Evolutionary conservation across 768 basidiomycete genomes (phyloP).

Genomic region (Serpula lacrymans): DNA sequence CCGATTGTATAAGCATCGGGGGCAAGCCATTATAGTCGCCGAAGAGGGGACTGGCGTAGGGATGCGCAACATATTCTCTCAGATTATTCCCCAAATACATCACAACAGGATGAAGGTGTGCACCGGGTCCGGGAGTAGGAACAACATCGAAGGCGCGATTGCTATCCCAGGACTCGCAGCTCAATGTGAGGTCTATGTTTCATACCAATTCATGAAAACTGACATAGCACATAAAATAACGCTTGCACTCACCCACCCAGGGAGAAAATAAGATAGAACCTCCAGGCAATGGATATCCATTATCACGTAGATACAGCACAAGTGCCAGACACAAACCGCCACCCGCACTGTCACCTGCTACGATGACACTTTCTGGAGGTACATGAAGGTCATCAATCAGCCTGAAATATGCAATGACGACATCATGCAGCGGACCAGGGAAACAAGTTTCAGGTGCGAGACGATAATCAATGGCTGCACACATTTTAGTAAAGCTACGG

Average conservation of each 20-base stretch:
- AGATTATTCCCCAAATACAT: conserved; percentile 85
- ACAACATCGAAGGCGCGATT: conserved; percentile 87
- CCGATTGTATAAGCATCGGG: conserved; percentile 86
- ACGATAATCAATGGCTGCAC: conserved; percentile 87
- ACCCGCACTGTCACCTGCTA: conserved; percentile 92
- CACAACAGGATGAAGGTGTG: conserved; percentile 91
- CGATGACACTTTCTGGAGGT: conserved; percentile 84
- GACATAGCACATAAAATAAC: conserved; percentile 9
- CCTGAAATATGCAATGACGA: conserved; percentile 81
- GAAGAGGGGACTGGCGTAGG: conserved; percentile 94
- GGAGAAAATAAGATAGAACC: conserved; percentile 89
- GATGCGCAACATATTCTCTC: conserved; percentile 86
- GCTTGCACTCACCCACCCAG: conserved; percentile 78
- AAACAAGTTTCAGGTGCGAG: conserved; percentile 94
- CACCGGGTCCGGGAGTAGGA: conserved; percentile 63
- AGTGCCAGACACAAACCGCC: conserved; percentile 84
- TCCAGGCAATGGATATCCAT: conserved; percentile 77
- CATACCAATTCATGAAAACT: not conserved
- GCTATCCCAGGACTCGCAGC: conserved; percentile 97
- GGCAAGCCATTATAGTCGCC: conserved; percentile 85
- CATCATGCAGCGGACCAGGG: conserved; percentile 86
- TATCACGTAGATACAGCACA: conserved; percentile 93
- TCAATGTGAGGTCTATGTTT: conserved; percentile 82
- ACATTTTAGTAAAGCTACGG: not conserved
- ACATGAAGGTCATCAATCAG: conserved; percentile 86